Conservation (phyloP, 2,329 filamentous ascomycete genomes). For the Coleophoma eucalyptorum region DNA sequence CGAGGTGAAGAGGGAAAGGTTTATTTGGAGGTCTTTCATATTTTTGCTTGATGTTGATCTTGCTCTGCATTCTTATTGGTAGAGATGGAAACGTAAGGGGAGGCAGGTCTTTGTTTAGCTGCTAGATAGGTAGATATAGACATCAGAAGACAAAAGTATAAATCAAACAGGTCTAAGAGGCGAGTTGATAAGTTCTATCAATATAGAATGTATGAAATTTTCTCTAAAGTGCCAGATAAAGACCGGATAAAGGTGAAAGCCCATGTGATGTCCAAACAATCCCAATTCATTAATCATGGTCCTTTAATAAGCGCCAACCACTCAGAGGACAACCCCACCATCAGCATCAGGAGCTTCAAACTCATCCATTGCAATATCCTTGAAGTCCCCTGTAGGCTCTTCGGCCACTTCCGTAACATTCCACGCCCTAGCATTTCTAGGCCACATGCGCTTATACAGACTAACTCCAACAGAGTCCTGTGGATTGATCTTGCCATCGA, state of each 20-base stretch:
- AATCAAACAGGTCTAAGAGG: too few relatives aligned
- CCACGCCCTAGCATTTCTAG: conserved; percentile 55
- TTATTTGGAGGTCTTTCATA: background rate
- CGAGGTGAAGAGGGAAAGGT: background rate
- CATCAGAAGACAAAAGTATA: too few relatives aligned
- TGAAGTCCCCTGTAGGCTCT: conserved; percentile 14
- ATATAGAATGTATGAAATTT: too few relatives aligned
- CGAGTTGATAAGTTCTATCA: too few relatives aligned
- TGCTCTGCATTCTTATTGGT: too few relatives aligned
- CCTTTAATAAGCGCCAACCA: background rate
- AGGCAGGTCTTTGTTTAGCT: too few relatives aligned
- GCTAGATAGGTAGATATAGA: too few relatives aligned
- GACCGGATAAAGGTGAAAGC: too few relatives aligned
- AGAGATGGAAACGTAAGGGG: too few relatives aligned
- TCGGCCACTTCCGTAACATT: conserved; percentile 19
- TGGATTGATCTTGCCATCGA: conserved; percentile 93
- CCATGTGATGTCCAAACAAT: too few relatives aligned
- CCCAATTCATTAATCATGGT: background rate
- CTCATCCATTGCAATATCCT: conserved; percentile 2
- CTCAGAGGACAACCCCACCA: conserved; percentile 1
- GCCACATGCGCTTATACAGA: conserved; percentile 82
- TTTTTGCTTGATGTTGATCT: background rate
- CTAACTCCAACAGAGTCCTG: conserved; percentile 92
- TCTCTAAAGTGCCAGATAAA: too few relatives aligned
- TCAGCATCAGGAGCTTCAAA: background rate